Evolutionary conservation across 352 stramenopile species (phyloP).

Genomic region (Blastocystis sp.): DNA sequence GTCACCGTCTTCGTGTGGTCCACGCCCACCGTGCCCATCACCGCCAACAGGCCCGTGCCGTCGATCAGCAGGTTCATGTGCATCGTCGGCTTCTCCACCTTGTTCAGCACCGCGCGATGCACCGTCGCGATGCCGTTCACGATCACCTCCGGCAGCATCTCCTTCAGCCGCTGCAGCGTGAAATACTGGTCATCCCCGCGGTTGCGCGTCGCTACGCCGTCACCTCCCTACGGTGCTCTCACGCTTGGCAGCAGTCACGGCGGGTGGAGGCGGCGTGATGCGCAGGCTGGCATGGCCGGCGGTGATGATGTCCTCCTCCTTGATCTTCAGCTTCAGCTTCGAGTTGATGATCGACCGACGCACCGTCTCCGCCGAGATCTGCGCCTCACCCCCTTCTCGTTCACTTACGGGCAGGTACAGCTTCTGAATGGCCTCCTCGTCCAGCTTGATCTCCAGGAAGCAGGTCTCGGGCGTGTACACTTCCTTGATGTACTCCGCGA

Average conservation of each 20-base stretch:
- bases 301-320: slow-evolving; percentile 78
- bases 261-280: slow-evolving; percentile 77
- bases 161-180: slow-evolving; percentile 90
- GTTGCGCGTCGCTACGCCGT: slow-evolving; percentile 72
- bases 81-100: slow-evolving; percentile 82
- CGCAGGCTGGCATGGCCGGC: slow-evolving; percentile 77
- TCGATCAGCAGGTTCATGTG: slow-evolving; percentile 95
- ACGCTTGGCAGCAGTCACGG: slow-evolving; percentile 60
- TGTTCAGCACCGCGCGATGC: slow-evolving; percentile 96
- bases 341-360: slow-evolving; percentile 86
- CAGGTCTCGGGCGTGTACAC: slow-evolving; percentile 87
- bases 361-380: slow-evolving; percentile 86
- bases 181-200: slow-evolving; percentile 83
- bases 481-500: slow-evolving; percentile 91
- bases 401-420: slow-evolving; percentile 79
- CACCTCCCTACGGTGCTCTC: not conserved
- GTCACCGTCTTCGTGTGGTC: slow-evolving; percentile 90
- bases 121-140: slow-evolving; percentile 95
- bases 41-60: slow-evolving; percentile 92
- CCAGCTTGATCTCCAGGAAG: slow-evolving; percentile 94
- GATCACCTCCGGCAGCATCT: slow-evolving; percentile 89
- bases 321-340: slow-evolving; percentile 81
- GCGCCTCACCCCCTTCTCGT: slow-evolving; percentile 73
- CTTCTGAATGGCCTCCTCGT: slow-evolving; percentile 90
- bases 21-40: slow-evolving; percentile 94